These are phyloP conservation scores for Macrolepiota fuliginosa DNA, from an alignment of 768 basidiomycete genomes.

Conservation along the genomic window DNA sequence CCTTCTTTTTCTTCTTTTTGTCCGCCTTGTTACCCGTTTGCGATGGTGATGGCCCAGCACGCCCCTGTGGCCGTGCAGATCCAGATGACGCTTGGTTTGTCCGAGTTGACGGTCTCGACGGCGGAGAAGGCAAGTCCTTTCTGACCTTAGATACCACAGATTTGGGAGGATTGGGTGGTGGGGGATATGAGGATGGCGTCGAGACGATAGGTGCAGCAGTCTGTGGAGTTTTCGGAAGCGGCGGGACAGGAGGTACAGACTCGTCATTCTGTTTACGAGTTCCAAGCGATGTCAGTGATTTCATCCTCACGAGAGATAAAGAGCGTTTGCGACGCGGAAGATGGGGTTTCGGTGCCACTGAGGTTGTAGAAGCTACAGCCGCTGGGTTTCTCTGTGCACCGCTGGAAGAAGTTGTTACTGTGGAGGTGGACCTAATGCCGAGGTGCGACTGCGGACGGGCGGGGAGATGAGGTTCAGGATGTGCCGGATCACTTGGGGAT, in stretches of 20 bases:
- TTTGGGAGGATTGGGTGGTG: conserved; percentile 33
- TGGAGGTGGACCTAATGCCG: conserved; percentile 11
- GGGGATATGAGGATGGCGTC: conserved; percentile 23
- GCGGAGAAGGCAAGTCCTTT: conserved; percentile 16
- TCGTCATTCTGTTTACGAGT: conserved; percentile 22
- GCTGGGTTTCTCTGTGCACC: conserved; percentile 5
- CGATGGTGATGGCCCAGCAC: neutral
- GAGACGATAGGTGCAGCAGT: conserved; percentile 6
- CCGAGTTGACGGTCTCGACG: conserved; percentile 8
- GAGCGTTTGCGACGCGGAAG: conserved; percentile 32
- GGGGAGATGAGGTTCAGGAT: conserved; percentile 4
- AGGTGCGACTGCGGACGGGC: conserved; percentile 10
- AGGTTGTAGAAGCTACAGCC: neutral
- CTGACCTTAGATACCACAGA: neutral
- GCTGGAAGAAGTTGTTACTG: neutral
- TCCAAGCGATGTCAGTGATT: conserved; percentile 38
- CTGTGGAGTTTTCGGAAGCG: conserved; percentile 32
- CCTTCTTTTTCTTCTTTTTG: conserved; percentile 45
- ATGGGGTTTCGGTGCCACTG: conserved; percentile 14
- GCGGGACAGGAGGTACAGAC: conserved; percentile 37
- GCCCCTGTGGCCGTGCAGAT: neutral
- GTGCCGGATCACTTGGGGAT: neutral
- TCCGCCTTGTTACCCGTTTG: conserved; percentile 21
- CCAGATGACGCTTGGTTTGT: neutral
- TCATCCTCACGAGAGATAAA: conserved; percentile 43